Conservation (phyloP, 2,329 filamentous ascomycete genomes). For the Tolypocladium amazonense region DNA sequence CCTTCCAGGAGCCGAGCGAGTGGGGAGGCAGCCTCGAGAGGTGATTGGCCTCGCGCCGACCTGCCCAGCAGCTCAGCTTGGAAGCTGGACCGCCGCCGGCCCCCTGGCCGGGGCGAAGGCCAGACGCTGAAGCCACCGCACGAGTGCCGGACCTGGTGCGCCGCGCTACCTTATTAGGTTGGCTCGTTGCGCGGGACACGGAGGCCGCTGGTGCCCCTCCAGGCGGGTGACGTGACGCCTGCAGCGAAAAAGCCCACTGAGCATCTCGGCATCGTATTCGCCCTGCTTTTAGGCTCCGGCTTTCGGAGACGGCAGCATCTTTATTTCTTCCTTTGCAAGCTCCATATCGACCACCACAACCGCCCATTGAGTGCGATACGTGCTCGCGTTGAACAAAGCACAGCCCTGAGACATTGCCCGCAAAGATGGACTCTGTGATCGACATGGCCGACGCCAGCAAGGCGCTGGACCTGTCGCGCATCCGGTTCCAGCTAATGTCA, state of each 20-base stretch:
- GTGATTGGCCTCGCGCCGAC: background rate
- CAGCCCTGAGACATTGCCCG: background rate
- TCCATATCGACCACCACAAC: background rate
- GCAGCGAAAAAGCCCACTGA: background rate
- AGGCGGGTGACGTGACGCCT: background rate
- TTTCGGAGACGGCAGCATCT: background rate
- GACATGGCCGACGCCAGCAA: conserved; percentile 77
- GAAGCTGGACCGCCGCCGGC: background rate
- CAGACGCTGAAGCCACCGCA: background rate
- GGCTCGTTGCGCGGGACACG: no score
- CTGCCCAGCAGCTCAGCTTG: background rate
- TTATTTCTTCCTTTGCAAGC: background rate
- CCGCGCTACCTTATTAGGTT: no score
- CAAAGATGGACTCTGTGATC: conserved; percentile 76
- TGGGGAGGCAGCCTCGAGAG: background rate
- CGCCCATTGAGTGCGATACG: background rate
- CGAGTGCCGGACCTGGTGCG: background rate
- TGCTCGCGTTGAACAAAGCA: background rate
- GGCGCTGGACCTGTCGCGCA: conserved; percentile 81
- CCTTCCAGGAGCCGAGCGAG: background rate
- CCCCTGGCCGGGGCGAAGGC: background rate
- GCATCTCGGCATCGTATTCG: background rate
- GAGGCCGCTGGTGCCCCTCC: background rate
- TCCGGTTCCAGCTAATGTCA: conserved; percentile 89
- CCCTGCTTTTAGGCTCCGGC: background rate